A percentile compares a stretch with the other conserved stretches of the same genome.
These are phyloP conservation scores for Paxillus rubicundulus DNA, from an alignment of 768 basidiomycete species.

Conservation along the genomic window DNA sequence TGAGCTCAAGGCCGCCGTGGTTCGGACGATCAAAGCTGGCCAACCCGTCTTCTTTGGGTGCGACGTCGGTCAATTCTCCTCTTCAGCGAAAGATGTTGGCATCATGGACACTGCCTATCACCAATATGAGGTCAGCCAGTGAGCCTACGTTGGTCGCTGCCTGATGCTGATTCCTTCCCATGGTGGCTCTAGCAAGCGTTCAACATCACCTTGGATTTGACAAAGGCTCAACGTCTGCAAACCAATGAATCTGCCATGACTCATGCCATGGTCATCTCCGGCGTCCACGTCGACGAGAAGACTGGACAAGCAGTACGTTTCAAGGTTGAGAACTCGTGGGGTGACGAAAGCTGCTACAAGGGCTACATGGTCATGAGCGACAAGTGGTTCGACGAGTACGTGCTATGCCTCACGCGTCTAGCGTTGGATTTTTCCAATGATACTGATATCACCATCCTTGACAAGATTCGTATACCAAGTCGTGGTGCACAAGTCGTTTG, in stretches of 20 bases:
- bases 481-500: conserved; percentile 78
- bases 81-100: conserved; percentile 51
- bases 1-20: conserved; percentile 76
- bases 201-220: conserved; percentile 73
- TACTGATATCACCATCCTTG: conserved; percentile 1
- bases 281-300: conserved; percentile 76
- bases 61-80: conserved; percentile 88
- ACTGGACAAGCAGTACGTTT: conserved; percentile 79
- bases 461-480: conserved; percentile 88
- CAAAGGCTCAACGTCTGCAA: conserved; percentile 82
- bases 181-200: conserved; percentile 61
- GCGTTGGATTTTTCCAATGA: neutral
- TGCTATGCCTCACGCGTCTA: conserved; percentile 10
- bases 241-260: conserved; percentile 90
- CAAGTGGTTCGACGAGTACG: conserved; percentile 88
- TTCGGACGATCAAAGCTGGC: conserved; percentile 84
- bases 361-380: conserved; percentile 94
- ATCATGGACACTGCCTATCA: conserved; percentile 86
- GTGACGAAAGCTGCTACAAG: conserved; percentile 68
- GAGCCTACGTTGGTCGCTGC: neutral
- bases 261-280: conserved; percentile 86
- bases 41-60: conserved; percentile 95
- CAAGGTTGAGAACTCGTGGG: conserved; percentile 98
- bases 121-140: conserved; percentile 64
- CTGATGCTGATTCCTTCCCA: conserved; percentile 3